Conservation (phyloP, 768 basidiomycete genomes). For the Myochromella boudieri region DNA sequence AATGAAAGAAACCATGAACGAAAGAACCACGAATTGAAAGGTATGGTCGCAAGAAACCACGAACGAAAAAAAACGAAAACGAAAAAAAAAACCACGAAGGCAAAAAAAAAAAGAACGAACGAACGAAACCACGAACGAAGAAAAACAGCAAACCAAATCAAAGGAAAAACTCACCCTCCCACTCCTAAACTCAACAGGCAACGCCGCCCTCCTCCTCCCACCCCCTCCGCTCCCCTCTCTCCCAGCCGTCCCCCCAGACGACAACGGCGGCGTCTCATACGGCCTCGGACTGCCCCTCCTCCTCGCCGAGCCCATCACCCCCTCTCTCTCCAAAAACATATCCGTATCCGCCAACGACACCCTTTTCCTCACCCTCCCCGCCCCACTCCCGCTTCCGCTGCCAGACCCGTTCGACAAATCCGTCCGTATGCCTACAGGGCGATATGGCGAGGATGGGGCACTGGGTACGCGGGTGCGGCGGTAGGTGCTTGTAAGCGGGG, state of each 20-base stretch:
- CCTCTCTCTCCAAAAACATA: constrained; percentile 21
- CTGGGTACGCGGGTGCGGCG: constrained; percentile 44
- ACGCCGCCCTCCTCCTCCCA: constrained; percentile 36
- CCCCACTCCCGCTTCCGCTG: constrained; percentile 26
- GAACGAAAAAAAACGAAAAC: background rate
- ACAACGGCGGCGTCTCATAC: background rate
- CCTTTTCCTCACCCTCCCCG: constrained; percentile 16
- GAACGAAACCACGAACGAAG: background rate
- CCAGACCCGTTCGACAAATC: constrained; percentile 7
- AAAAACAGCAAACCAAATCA: background rate
- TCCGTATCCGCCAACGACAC: constrained; percentile 28
- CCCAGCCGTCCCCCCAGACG: background rate
- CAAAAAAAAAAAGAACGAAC: background rate
- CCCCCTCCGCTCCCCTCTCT: constrained; percentile 19
- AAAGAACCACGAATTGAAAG: too few relatives aligned
- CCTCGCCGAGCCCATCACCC: constrained; percentile 57
- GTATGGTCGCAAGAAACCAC: too few relatives aligned
- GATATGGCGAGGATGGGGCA: constrained; percentile 35
- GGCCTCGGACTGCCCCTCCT: constrained; percentile 40
- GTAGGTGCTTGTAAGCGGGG: constrained; percentile 8
- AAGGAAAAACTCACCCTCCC: constrained; percentile 8
- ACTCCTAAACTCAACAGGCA: constrained; percentile 39
- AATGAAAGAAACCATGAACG: too few relatives aligned
- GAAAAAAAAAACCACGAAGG: background rate
- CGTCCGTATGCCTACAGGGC: background rate